A percentile compares a stretch with the other conserved stretches of the same genome.
These are phyloP conservation scores for Chlamydomonas sp. DNA, from an alignment of 139 green algal genomes.

Conservation along the genomic window DNA sequence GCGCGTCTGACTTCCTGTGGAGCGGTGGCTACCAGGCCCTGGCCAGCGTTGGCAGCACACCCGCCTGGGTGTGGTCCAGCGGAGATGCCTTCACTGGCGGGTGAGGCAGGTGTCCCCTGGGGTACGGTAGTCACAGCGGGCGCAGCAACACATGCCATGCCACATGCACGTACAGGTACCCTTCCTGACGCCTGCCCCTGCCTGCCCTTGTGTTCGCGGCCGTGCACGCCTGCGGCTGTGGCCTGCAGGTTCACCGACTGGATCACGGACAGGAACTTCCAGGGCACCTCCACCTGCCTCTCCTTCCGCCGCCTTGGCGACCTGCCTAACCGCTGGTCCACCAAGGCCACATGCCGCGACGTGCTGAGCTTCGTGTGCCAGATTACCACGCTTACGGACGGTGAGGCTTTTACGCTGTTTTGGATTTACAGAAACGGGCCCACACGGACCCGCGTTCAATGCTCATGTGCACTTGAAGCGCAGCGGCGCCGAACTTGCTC, in stretches of 20 bases:
- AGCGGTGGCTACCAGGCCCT: neutral
- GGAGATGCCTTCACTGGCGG: neutral
- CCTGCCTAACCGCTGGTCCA: neutral
- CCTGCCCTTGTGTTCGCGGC: neutral
- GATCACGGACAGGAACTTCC: neutral
- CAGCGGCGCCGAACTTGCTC: neutral
- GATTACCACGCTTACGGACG: neutral
- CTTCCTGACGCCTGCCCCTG: neutral
- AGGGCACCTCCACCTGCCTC: neutral
- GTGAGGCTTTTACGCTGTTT: neutral
- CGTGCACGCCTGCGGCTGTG: neutral
- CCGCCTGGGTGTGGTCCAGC: neutral
- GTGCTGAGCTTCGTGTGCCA: neutral
- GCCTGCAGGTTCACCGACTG: neutral
- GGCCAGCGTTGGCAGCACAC: neutral
- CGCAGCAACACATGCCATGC: neutral
- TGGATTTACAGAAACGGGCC: neutral
- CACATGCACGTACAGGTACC: neutral
- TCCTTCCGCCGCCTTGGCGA: neutral
- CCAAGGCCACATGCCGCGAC: neutral
- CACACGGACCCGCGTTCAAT: neutral
- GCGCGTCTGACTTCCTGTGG: neutral
- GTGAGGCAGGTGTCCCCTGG: neutral
- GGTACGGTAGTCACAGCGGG: neutral
- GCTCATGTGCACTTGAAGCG: neutral